phyloP scores from a whole-genome alignment of 371 early-diverging fungal genomes.

The Mortierella sp. region DNA sequence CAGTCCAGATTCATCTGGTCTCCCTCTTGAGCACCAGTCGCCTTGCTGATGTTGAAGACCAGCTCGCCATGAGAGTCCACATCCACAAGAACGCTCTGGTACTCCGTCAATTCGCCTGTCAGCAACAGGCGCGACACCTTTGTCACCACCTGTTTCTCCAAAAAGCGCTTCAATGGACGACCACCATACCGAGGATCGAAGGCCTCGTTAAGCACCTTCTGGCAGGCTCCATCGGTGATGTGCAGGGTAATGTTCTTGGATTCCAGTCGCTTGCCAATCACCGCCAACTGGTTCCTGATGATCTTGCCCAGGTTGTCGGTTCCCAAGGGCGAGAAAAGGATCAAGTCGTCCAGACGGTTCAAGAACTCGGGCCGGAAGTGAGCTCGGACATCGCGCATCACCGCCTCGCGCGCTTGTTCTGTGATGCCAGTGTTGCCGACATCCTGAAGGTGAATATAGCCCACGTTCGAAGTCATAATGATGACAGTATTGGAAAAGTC shows the following conservation, averaged over 20 bases:
- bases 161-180: conserved; percentile 73
- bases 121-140: conserved; percentile 79
- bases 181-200: conserved; percentile 93
- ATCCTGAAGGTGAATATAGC: conserved; percentile 78
- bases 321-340: conserved; percentile 74
- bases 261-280: conserved; percentile 80
- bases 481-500: conserved; percentile 95
- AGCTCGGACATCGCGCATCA: conserved; percentile 79
- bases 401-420: conserved; percentile 65
- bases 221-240: conserved; percentile 77
- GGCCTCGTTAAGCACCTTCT: conserved; percentile 83
- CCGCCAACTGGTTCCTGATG: conserved; percentile 82
- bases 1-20: conserved; percentile 52
- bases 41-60: conserved; percentile 36
- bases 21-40: not conserved
- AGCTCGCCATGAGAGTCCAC: conserved; percentile 34
- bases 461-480: conserved; percentile 91
- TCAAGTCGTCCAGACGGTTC: conserved; percentile 91
- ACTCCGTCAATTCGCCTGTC: conserved; percentile 68
- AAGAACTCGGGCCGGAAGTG: conserved; percentile 93
- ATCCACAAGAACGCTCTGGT: conserved; percentile 58
- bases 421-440: conserved; percentile 63
- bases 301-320: conserved; percentile 77
- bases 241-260: conserved; percentile 82
- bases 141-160: conserved; percentile 80